phyloP scores from a whole-genome alignment of 1,284 basidiomycete genomes.

The Ceratobasidium sp. region DNA sequence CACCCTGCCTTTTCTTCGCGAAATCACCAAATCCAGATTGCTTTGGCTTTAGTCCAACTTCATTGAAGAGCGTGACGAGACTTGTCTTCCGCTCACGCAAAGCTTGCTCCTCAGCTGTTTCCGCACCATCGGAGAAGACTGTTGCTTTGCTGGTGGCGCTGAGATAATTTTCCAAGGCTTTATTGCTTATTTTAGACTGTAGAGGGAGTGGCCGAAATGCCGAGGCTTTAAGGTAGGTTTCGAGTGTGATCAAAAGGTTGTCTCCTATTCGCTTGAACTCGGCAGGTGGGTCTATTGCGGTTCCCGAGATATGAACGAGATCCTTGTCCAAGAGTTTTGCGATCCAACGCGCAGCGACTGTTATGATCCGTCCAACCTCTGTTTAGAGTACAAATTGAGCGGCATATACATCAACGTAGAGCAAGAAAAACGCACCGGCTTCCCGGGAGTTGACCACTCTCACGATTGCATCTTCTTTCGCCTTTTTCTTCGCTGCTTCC shows the following conservation, averaged over 20 bases:
- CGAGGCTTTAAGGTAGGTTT: constrained; percentile 23
- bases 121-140: constrained; percentile 77
- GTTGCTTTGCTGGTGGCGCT: constrained; percentile 50
- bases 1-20: constrained; percentile 52
- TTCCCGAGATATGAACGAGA: constrained; percentile 26
- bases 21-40: constrained; percentile 49
- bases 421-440: constrained; percentile 6
- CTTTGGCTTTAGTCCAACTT: constrained; percentile 70
- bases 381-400: not conserved
- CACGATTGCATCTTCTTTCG: constrained; percentile 34
- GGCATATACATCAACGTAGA: not conserved
- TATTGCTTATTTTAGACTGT: not conserved
- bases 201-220: constrained; percentile 25
- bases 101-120: constrained; percentile 78
- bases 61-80: constrained; percentile 73
- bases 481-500: constrained; percentile 39
- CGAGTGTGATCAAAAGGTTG: constrained; percentile 17
- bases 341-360: constrained; percentile 33
- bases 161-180: constrained; percentile 26
- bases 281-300: constrained; percentile 13
- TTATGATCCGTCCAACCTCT: constrained; percentile 38
- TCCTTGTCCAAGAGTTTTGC: constrained; percentile 37
- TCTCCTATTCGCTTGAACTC: constrained; percentile 42
- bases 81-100: constrained; percentile 84
- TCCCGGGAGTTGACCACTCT: constrained; percentile 37